Percentiles rank a stretch among this genome's conserved stretches.
Evolutionary conservation across 768 basidiomycete species (phyloP).

Genomic region (Tricholoma saponaceum): DNA sequence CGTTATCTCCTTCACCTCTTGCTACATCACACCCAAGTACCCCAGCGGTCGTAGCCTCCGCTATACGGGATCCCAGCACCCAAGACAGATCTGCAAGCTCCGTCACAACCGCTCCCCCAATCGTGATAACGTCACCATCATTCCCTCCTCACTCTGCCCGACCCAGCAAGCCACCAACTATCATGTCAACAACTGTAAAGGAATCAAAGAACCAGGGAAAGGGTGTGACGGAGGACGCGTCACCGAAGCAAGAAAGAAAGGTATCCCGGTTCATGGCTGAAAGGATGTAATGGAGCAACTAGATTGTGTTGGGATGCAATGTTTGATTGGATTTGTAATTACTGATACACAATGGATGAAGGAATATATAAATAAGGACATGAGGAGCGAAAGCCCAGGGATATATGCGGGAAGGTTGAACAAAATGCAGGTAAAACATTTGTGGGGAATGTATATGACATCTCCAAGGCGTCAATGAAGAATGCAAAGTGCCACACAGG

Average conservation of each 20-base stretch:
- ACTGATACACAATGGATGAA: slow-evolving; percentile 21
- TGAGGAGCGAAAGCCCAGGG: slow-evolving; percentile 2
- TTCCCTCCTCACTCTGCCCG: slow-evolving; percentile 3
- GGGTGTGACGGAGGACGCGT: neutral
- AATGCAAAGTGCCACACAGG: neutral
- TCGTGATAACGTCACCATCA: neutral
- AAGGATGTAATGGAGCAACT: slow-evolving; percentile 11
- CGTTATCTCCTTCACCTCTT: neutral
- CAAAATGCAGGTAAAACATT: slow-evolving; percentile 8
- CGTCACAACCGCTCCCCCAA: neutral
- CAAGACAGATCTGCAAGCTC: neutral
- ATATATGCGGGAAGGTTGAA: slow-evolving; percentile 8
- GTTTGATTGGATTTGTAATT: slow-evolving; percentile 15
- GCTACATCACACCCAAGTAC: neutral
- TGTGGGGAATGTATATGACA: neutral
- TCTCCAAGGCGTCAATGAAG: neutral
- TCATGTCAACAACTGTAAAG: slow-evolving; percentile 5
- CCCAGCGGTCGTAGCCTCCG: neutral
- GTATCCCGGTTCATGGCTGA: slow-evolving; percentile 34
- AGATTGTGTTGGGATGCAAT: neutral
- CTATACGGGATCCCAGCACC: neutral
- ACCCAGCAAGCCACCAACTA: slow-evolving; percentile 5
- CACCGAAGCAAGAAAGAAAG: slow-evolving; percentile 1
- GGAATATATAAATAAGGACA: slow-evolving; percentile 11
- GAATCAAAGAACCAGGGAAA: neutral